Percentiles rank a stretch among this genome's conserved stretches.
Conservation (phyloP, 768 basidiomycete species). For the Xerocomellus amylosporus region DNA sequence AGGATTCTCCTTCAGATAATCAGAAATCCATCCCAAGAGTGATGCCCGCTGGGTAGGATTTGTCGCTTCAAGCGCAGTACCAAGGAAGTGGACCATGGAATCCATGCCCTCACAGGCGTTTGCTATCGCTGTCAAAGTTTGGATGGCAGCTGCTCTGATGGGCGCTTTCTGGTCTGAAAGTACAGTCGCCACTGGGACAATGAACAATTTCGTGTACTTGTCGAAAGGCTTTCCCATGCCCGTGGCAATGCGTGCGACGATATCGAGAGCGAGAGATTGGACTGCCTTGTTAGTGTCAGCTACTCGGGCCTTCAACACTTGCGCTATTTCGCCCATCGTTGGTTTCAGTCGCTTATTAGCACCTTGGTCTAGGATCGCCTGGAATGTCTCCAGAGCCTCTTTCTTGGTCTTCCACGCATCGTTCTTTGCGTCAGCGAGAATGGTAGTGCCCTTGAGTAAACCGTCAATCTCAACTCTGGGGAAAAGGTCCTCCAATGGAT, state of each 20-base stretch:
- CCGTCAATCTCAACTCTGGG: constrained; percentile 92
- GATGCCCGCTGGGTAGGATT: constrained; percentile 88
- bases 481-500: constrained; percentile 91
- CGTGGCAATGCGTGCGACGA: constrained; percentile 82
- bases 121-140: constrained; percentile 79
- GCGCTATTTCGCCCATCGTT: constrained; percentile 88
- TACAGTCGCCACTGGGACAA: constrained; percentile 73
- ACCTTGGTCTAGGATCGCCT: constrained; percentile 83
- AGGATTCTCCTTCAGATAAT: constrained; percentile 70
- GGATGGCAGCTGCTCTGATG: constrained; percentile 73
- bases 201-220: constrained; percentile 77
- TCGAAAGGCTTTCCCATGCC: constrained; percentile 98
- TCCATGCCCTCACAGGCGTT: constrained; percentile 84
- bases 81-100: constrained; percentile 71
- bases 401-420: constrained; percentile 98
- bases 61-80: constrained; percentile 74
- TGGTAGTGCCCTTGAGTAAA: constrained; percentile 77
- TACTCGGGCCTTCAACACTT: constrained; percentile 83
- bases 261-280: constrained; percentile 84
- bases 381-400: constrained; percentile 84
- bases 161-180: constrained; percentile 92
- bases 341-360: constrained; percentile 91
- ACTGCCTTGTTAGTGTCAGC: constrained; percentile 94
- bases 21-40: constrained; percentile 74
- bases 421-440: constrained; percentile 80